Base-by-base conservation (phyloP, 176 grass and related monocot genomes). In the Bolboschoenus planiculmis region DNA sequence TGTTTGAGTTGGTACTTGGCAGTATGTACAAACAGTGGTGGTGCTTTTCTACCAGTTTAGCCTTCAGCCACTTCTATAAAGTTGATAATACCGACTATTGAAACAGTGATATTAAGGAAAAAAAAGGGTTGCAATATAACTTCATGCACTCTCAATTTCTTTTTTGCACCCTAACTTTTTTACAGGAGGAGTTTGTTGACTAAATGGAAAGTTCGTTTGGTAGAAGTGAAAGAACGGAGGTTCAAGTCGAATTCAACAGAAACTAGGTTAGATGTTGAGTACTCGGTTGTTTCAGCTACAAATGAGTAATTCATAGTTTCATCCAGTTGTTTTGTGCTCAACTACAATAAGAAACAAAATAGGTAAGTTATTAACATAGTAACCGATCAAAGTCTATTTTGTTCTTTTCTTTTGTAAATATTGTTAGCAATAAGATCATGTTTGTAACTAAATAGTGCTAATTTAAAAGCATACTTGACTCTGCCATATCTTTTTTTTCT, bases 111-210 rank as follows among this genome's bases (percentile, higher is more conserved):
- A 54, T 40, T 26, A 23, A 10, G 59, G 31, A n/a, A n/a, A n/a
- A n/a, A n/a, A n/a, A n/a, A n/a, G n/a, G n/a, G n/a, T n/a, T n/a
- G n/a, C n/a, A n/a, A n/a, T n/a, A n/a, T n/a, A n/a, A n/a, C n/a
- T n/a, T n/a, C n/a, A n/a, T n/a, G n/a, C n/a, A n/a, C n/a, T n/a
- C n/a, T n/a, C n/a, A n/a, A n/a, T n/a, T 50, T 50, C 15, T 61
- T 61, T 30, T 61, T 5, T 7, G 44, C 13, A 58, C 20, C 3
- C 3, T 48, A 10, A 21, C 18, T 37, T 64, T n/a, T 13, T 77
- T 75, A 74, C 85, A 90, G 89, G 53, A 78, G 54, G 78, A 97
- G 93, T 63, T 81, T 91, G 48, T 74, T 93, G 62, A 85, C 83
- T 14, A 80, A 34, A 35, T 91, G 91, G 94, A 89, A 89, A 88